These are phyloP conservation scores for Nectriaceae sp. DNA, from an alignment of 2,329 filamentous ascomycete species.

Conservation along the genomic window DNA sequence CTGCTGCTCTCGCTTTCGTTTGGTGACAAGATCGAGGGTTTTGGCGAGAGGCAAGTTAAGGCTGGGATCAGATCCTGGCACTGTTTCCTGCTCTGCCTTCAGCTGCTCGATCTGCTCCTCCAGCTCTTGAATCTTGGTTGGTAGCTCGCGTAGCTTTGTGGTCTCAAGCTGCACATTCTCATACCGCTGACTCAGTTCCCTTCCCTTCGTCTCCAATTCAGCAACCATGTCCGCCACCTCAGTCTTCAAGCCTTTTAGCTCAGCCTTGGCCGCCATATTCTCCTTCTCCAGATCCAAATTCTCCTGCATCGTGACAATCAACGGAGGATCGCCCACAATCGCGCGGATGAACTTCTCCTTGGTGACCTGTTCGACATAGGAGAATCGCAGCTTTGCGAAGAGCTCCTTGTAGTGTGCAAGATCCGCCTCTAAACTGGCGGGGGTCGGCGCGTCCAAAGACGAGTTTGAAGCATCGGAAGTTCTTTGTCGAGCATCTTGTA, in stretches of 20 bases:
- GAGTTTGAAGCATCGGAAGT: constrained; percentile 73
- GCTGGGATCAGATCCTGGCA: constrained; percentile 39
- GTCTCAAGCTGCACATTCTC: constrained; percentile 53
- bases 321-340: constrained; percentile 86
- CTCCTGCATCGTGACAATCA: constrained; percentile 80
- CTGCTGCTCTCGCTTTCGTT: constrained; percentile 51
- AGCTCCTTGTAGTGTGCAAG: constrained; percentile 90
- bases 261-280: constrained; percentile 71
- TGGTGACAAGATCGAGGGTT: constrained; percentile 55
- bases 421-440: constrained; percentile 79
- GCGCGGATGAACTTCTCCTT: constrained; percentile 97
- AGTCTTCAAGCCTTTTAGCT: constrained; percentile 76
- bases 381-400: constrained; percentile 94
- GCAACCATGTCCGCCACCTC: constrained; percentile 74
- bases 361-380: constrained; percentile 96
- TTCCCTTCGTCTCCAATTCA: constrained; percentile 67
- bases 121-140: constrained; percentile 48
- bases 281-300: constrained; percentile 74
- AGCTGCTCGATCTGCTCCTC: constrained; percentile 51
- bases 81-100: constrained; percentile 38
- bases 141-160: constrained; percentile 51
- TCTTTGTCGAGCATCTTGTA: constrained; percentile 47
- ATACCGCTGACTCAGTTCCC: constrained; percentile 58
- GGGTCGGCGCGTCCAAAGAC: constrained; percentile 67
- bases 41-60: constrained; percentile 59